These are phyloP conservation scores for Solanum gandarillasii DNA, from an alignment of 257 asterid genomes.

Conservation along the genomic window DNA sequence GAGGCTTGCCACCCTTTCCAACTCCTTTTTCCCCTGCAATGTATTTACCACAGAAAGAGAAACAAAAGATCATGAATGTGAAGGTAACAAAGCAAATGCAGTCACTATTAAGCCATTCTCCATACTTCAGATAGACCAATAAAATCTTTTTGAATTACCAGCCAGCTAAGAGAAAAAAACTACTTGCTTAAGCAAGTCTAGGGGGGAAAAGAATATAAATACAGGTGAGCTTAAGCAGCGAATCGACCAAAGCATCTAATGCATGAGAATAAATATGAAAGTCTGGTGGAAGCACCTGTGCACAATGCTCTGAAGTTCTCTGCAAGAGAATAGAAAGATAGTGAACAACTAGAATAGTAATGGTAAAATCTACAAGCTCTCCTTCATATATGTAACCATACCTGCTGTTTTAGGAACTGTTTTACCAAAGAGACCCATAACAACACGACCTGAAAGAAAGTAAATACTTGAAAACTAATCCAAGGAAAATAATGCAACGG, in stretches of 20 bases:
- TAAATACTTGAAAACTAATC: neutral
- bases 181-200: neutral
- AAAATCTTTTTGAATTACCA: neutral
- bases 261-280: neutral
- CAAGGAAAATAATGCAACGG: neutral
- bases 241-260: neutral
- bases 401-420: slow-evolving; percentile 96
- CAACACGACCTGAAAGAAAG: slow-evolving; percentile 58
- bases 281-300: slow-evolving; percentile 42
- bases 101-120: neutral
- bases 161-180: neutral
- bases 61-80: neutral
- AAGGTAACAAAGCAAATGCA: neutral
- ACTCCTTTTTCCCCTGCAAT: slow-evolving; percentile 78
- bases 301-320: slow-evolving; percentile 91
- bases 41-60: neutral
- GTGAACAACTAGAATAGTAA: neutral
- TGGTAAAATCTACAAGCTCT: neutral
- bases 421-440: slow-evolving; percentile 89
- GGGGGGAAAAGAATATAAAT: neutral
- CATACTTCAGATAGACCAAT: neutral
- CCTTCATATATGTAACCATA: slow-evolving; percentile 13
- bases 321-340: slow-evolving; percentile 30
- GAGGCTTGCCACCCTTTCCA: slow-evolving; percentile 81
- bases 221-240: neutral